Percentiles rank a stretch among this genome's conserved stretches.
Evolutionary conservation across 2,329 filamentous ascomycete species (phyloP).

Genomic region (Ceratocystis smalleyi): DNA sequence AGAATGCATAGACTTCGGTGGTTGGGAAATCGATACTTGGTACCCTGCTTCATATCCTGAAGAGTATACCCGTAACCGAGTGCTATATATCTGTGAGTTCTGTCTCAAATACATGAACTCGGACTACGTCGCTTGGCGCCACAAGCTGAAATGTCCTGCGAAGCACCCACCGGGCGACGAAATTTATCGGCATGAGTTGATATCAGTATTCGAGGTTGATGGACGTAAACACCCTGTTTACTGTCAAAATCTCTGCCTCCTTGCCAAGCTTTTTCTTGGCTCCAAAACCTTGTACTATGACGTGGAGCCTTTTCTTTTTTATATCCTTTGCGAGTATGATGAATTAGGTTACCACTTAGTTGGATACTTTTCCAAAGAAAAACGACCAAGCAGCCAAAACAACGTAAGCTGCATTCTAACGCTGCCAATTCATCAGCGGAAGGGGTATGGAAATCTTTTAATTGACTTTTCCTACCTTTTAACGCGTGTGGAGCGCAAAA

Average conservation of each 20-base stretch:
- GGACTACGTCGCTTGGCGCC: constrained; percentile 92
- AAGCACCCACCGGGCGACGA: constrained; percentile 97
- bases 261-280: constrained; percentile 94
- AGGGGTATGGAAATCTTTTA: constrained; percentile 88
- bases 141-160: constrained; percentile 90
- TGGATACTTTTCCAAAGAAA: constrained; percentile 99
- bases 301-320: constrained; percentile 92
- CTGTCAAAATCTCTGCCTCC: constrained; percentile 89
- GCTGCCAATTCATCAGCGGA: constrained; percentile 87
- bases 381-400: constrained; percentile 82
- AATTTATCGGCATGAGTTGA: constrained; percentile 80
- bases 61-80: constrained; percentile 90
- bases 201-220: constrained; percentile 95
- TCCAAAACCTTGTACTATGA: constrained; percentile 98
- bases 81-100: constrained; percentile 98
- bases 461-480: constrained; percentile 98
- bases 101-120: constrained; percentile 99
- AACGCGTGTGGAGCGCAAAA: constrained; percentile 82
- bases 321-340: constrained; percentile 89
- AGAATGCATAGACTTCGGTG: constrained; percentile 95
- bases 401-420: constrained; percentile 97
- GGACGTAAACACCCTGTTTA: constrained; percentile 96
- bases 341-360: constrained; percentile 89
- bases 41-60: constrained; percentile 96
- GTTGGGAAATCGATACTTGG: constrained; percentile 97